These are phyloP conservation scores for Backusella australiensis DNA, from an alignment of 192 early-diverging fungal genomes.

Conservation along the genomic window DNA sequence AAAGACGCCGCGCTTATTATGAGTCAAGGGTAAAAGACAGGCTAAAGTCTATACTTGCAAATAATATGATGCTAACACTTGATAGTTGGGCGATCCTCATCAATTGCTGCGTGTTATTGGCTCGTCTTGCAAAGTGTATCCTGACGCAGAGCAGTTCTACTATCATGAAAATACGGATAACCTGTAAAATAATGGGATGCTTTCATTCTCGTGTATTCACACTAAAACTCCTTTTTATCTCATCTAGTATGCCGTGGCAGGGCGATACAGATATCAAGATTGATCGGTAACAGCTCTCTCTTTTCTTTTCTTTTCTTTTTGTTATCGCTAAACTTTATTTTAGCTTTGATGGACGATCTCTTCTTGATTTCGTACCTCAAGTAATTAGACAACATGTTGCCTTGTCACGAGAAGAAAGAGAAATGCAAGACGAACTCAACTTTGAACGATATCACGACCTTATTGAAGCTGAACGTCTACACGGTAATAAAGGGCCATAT, in stretches of 20 bases:
- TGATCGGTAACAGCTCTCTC: conserved; percentile 30
- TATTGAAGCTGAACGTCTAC: conserved; percentile 44
- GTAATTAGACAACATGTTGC: background rate
- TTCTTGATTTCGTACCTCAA: conserved; percentile 45
- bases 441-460: conserved; percentile 56
- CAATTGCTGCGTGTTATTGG: conserved; percentile 38
- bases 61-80: too few relatives aligned
- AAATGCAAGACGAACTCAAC: conserved; percentile 45
- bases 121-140: conserved; percentile 39
- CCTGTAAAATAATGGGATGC: conserved; percentile 28
- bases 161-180: conserved; percentile 53
- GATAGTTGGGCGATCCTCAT: conserved; percentile 40
- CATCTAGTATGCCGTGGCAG: conserved; percentile 44
- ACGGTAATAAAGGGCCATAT: conserved; percentile 22
- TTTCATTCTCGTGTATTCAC: background rate
- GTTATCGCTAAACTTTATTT: background rate
- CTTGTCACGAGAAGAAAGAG: conserved; percentile 36
- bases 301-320: background rate
- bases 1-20: conserved; percentile 47
- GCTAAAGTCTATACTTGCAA: too few relatives aligned
- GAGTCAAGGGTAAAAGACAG: conserved; percentile 35
- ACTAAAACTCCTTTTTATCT: background rate
- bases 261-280: conserved; percentile 47
- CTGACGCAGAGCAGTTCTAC: conserved; percentile 52
- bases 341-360: conserved; percentile 51